Conservation (phyloP, 108 stramenopile species). For the Skeletonema tropicum region DNA sequence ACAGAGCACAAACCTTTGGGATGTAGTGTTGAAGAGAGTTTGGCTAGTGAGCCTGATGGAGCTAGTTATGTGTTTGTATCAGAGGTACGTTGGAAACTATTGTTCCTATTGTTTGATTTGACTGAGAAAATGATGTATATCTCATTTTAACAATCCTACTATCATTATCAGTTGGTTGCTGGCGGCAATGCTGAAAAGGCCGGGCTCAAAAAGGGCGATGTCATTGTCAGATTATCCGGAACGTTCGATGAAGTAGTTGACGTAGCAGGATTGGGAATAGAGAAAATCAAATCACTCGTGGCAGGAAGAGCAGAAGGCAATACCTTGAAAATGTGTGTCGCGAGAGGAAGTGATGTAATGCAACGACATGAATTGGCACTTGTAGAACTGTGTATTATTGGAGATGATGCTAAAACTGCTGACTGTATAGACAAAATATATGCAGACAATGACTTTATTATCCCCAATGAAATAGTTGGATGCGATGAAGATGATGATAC, state of each 20-base stretch:
- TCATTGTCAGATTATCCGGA: conserved; percentile 70
- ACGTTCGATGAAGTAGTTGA: conserved; percentile 55
- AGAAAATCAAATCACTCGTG: conserved; percentile 56
- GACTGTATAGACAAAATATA: conserved; percentile 41
- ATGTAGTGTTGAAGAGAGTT: conserved; percentile 76
- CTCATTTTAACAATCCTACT: neutral
- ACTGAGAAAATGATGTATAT: neutral
- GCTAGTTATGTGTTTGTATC: conserved; percentile 68
- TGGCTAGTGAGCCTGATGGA: conserved; percentile 59
- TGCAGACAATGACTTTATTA: conserved; percentile 8
- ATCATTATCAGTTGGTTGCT: conserved; percentile 24
- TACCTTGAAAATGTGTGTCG: conserved; percentile 49
- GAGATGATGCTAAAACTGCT: conserved; percentile 34
- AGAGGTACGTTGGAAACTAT: conserved; percentile 36
- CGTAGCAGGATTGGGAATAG: conserved; percentile 52
- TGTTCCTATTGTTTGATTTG: neutral
- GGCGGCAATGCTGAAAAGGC: conserved; percentile 68
- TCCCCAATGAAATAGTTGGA: conserved; percentile 27
- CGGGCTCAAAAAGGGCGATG: conserved; percentile 78
- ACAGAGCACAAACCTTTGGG: conserved; percentile 71
- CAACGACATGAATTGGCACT: conserved; percentile 69
- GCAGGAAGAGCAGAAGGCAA: conserved; percentile 51
- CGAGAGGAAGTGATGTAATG: conserved; percentile 62
- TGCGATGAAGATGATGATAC: conserved; percentile 49
- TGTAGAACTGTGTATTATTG: conserved; percentile 67